These are phyloP conservation scores for Syzygium malaccense DNA, from an alignment of 441 rosid genomes.

Conservation along the genomic window DNA sequence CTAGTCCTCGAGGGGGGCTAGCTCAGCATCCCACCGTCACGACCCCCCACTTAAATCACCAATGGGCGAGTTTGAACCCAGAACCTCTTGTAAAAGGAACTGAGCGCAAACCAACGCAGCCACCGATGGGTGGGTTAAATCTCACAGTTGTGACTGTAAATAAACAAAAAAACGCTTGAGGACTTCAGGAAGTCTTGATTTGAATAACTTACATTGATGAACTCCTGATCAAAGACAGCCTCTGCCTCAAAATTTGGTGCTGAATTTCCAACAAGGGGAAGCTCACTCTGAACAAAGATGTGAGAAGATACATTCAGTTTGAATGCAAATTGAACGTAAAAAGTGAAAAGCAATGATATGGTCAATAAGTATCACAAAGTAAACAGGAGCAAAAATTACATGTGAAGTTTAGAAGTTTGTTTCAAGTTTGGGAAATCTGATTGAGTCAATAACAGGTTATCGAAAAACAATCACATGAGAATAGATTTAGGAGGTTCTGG, in stretches of 20 bases:
- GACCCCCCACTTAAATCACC: no score
- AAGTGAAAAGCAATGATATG: neutral
- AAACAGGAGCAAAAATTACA: neutral
- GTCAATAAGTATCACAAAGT: neutral
- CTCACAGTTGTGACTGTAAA: neutral
- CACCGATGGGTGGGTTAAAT: no score
- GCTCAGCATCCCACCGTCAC: no score
- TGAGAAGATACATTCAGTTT: neutral
- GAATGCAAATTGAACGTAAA: neutral
- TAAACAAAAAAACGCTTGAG: neutral
- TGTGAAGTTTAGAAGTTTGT: neutral
- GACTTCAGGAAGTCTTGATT: neutral
- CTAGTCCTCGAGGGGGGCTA: no score
- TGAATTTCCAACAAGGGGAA: conserved; percentile 71
- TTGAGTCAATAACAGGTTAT: neutral
- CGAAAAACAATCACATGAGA: neutral
- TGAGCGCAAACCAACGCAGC: no score
- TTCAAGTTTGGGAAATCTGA: neutral
- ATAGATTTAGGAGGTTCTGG: neutral
- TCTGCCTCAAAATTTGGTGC: conserved; percentile 97
- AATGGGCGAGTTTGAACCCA: no score
- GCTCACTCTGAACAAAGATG: conserved; percentile 35
- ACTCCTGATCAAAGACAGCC: conserved; percentile 95
- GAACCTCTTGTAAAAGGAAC: no score
- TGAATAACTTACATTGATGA: conserved; percentile 49